Base-by-base conservation (phyloP, 176 grass and related monocot species). In the Triticum urartu region DNA sequence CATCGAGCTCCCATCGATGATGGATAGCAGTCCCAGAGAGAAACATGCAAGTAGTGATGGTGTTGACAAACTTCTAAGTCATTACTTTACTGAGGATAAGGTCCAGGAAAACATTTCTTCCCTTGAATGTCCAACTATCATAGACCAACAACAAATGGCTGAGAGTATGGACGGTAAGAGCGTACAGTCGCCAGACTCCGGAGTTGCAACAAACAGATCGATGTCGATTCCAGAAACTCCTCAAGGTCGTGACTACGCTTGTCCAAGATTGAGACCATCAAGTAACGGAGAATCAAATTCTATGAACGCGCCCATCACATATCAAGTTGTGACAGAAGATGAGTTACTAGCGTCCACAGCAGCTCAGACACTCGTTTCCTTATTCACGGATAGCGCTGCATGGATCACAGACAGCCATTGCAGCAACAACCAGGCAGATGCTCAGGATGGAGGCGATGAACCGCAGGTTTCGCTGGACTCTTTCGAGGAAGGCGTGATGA, bases 361-460 rank as follows among this genome's bases (percentile, higher is more conserved):
- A 40, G 97, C 97, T 54, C 90, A 91, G 64, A 96, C 80, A 1
- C 97, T 99, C 60, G 18, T 99, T 67, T 99, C 89, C 38, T 85
- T 99, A 32, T 92, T 87, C 67, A 74, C 74, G 32, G 35, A 92
- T 72, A 88, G 74, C 35, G 86, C 80, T 34, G 72, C 76, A 13
- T 36, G 47, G 47, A 34, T 50, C 30, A 15, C 38, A 21, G 36
- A 89, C 80, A 24, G 40, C 59, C 47, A 38, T 2, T 69, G 36
- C 52, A 83, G 47, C 28, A 65, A 61, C 30, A 81, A 68, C n/a
- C 81, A 79, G 66, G 39, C 21, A 70, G 81, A 71, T 83, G 64
- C 15, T 56, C 64, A 26, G 24, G 89, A 64, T 30, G 42, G 5
- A 11, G 74, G 73, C 5, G 38, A 88, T 50, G 81, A 85, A 13